A percentile compares a stretch with the other conserved stretches of the same genome.
These are phyloP conservation scores for Abelmoschus esculentus DNA, from an alignment of 345 rosid genomes.

Conservation along the genomic window DNA sequence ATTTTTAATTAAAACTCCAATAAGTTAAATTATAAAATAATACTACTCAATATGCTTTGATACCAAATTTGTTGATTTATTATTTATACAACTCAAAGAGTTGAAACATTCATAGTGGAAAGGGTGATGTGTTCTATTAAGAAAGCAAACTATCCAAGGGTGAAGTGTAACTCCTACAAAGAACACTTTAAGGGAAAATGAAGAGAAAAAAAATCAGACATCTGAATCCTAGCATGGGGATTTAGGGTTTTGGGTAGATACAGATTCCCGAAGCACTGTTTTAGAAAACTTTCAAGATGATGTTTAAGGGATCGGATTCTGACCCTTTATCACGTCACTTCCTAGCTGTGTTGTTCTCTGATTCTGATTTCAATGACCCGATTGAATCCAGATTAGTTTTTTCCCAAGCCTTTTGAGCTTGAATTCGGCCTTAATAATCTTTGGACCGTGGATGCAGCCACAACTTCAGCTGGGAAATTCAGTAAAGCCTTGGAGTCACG, in stretches of 20 bases:
- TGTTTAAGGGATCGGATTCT: too few relatives aligned
- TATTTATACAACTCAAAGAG: too few relatives aligned
- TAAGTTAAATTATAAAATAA: too few relatives aligned
- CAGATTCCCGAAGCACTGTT: not conserved
- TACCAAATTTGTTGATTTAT: too few relatives aligned
- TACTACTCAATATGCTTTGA: too few relatives aligned
- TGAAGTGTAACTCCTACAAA: not conserved
- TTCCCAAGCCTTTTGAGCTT: not conserved
- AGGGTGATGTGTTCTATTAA: too few relatives aligned
- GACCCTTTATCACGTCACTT: not conserved
- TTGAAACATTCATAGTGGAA: too few relatives aligned
- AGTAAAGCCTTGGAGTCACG: slow-evolving; percentile 64
- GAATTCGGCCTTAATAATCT: not conserved
- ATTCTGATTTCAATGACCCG: slow-evolving; percentile 7
- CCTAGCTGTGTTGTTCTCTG: slow-evolving; percentile 16
- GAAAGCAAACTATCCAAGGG: not conserved
- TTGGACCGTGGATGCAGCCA: slow-evolving; percentile 15
- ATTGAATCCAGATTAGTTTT: slow-evolving; percentile 8
- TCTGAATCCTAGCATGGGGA: not conserved
- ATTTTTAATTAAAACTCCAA: too few relatives aligned
- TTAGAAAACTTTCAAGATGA: too few relatives aligned
- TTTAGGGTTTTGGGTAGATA: not conserved
- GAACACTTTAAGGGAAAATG: not conserved
- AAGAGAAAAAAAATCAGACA: not conserved
- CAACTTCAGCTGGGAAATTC: slow-evolving; percentile 44